phyloP scores from a whole-genome alignment of 352 stramenopile genomes.

The Thraustochytrium striatum region DNA sequence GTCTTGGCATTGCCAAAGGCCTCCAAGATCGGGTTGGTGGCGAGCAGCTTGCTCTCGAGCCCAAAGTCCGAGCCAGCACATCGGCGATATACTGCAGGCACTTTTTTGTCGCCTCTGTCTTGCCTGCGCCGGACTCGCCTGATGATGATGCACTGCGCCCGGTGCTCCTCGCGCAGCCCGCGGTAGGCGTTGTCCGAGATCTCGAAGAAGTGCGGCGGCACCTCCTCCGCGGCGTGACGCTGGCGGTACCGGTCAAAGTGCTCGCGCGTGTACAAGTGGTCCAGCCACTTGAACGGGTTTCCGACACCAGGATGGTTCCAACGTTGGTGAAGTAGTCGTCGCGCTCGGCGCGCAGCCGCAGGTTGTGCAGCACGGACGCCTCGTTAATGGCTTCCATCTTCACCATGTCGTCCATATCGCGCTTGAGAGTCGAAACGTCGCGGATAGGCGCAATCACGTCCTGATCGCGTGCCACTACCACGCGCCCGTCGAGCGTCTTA shows the following conservation, averaged over 20 bases:
- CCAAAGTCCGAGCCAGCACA: conserved; percentile 55
- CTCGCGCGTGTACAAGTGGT: conserved; percentile 47
- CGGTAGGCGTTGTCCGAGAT: conserved; percentile 82
- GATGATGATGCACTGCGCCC: conserved; percentile 86
- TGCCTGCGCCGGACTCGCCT: conserved; percentile 86
- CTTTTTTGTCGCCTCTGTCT: conserved; percentile 91
- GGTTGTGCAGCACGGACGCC: conserved; percentile 63
- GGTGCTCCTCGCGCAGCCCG: conserved; percentile 63
- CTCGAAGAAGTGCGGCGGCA: conserved; percentile 83
- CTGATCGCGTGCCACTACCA: background rate
- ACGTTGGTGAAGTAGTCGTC: conserved; percentile 72
- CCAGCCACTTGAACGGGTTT: conserved; percentile 65
- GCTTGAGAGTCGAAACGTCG: conserved; percentile 29
- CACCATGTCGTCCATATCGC: conserved; percentile 51
- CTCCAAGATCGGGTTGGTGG: conserved; percentile 96
- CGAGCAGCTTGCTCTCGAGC: conserved; percentile 63
- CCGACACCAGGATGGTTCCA: conserved; percentile 68
- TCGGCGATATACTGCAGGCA: conserved; percentile 90
- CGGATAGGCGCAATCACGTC: background rate
- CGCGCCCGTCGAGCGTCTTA: conserved; percentile 22
- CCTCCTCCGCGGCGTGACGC: conserved; percentile 53
- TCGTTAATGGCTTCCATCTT: conserved; percentile 56
- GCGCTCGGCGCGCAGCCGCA: conserved; percentile 64
- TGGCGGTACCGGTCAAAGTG: conserved; percentile 56
- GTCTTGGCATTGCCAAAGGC: conserved; percentile 96